Evolutionary conservation across 257 asterid species (phyloP), one percentile per base, ranked within the genome.

Genomic region (Primulina tabacum): DNA sequence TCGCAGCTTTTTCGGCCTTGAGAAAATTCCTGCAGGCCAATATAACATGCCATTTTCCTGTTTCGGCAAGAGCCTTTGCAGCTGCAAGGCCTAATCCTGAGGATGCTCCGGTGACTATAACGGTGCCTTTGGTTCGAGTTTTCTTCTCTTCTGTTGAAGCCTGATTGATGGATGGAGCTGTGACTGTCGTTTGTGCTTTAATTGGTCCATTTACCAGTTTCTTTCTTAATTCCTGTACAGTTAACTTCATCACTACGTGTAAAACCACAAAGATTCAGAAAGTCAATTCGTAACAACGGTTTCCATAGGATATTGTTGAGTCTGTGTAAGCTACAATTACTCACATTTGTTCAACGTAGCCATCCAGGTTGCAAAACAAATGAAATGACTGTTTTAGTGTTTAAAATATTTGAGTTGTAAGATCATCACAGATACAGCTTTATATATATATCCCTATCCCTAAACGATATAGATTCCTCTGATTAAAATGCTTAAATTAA

Each of bases 11-110:
- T 72, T 84, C 94, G 1, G 95, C 90, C 86, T 90, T 90, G 68
- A 90, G 97, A 80, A 90, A 90, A 75, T 88, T 81, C 69, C 97
- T 81, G 81, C 97, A 90, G 8, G 93, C 97, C 97, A 90, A 88
- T 70, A 85, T 83, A 8, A 90, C 92, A 7, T 90, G 91, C 97
- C 96, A 90, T 78, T 90, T 88, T 37, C 96, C 96, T 20, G 89
- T 83, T 8, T 90, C 97, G 1, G 88, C 83, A 4, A 90, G 82
- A 6, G 97, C 85, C 76, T 90, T 90, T 0, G 97, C 97, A 6
- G 96, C 75, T 67, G 97, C 94, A 2, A 90, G 97, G 59, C 97
- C 97, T 61, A 90, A 47, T 2, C 97, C 97, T 0, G 97, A 90
- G 11, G 97, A 90, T 18, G 97, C 96, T 18, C 97, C 97, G 4